Percentiles rank a stretch among this genome's conserved stretches.
phyloP scores from a whole-genome alignment of 805 yeast species.

The Hagleromyces aurorensis region DNA sequence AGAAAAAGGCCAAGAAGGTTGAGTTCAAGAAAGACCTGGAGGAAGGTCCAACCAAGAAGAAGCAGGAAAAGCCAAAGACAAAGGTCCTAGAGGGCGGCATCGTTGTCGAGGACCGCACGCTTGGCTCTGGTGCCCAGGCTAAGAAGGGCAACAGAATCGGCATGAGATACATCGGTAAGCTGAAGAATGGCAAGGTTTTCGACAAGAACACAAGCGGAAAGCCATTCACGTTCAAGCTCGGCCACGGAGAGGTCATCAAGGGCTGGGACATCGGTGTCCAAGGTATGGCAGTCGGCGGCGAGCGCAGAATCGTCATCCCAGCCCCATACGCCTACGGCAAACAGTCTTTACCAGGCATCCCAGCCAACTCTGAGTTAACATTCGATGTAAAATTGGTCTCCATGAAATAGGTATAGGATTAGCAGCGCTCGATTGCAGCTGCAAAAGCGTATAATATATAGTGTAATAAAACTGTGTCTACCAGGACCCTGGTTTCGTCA shows the following conservation, averaged over 20 bases:
- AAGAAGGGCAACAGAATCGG: constrained; percentile 87
- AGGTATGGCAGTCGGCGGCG: constrained; percentile 98
- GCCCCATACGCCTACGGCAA: constrained; percentile 96
- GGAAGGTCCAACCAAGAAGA: constrained; percentile 77
- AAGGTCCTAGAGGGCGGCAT: constrained; percentile 90
- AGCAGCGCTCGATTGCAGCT: neutral
- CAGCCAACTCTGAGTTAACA: constrained; percentile 93
- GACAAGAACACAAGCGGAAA: constrained; percentile 97
- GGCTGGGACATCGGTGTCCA: constrained; percentile 99
- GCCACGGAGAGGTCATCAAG: constrained; percentile 96
- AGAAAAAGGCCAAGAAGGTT: constrained; percentile 60
- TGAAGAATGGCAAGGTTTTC: constrained; percentile 91
- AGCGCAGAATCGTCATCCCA: constrained; percentile 95
- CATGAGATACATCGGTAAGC: constrained; percentile 95
- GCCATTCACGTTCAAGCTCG: constrained; percentile 86
- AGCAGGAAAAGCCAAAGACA: constrained; percentile 40
- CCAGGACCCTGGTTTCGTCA: neutral
- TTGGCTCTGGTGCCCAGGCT: constrained; percentile 83
- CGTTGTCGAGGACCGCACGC: constrained; percentile 81
- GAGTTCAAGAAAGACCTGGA: constrained; percentile 86
- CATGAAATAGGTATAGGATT: constrained; percentile 49
- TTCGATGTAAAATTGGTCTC: constrained; percentile 92
- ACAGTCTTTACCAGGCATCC: constrained; percentile 91
- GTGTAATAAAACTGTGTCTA: neutral
- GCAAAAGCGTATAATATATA: neutral